A percentile compares a stretch with the other conserved stretches of the same genome.
Evolutionary conservation across 1,139 yeast species (phyloP).

Genomic region (Yamadazyma epiphylla): DNA sequence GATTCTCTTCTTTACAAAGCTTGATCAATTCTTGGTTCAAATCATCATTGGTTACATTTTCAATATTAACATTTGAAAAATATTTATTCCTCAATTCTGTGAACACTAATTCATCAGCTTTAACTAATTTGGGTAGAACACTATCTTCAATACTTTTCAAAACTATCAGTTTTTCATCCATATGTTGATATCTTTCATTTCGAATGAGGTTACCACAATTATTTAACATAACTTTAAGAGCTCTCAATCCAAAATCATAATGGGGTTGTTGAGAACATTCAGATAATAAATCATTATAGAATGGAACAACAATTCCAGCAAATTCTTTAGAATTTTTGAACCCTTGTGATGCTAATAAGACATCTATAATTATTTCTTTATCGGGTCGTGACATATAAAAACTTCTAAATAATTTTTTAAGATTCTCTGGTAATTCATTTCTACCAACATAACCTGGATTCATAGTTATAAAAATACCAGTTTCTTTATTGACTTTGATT

Average conservation of each 20-base stretch:
- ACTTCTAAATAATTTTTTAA: slow-evolving; percentile 73
- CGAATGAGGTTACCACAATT: slow-evolving; percentile 55
- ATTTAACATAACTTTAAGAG: slow-evolving; percentile 63
- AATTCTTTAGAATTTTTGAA: slow-evolving; percentile 47
- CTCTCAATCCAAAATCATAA: slow-evolving; percentile 87
- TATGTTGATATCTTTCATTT: slow-evolving; percentile 2
- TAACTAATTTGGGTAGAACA: slow-evolving; percentile 61
- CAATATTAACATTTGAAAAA: slow-evolving; percentile 18
- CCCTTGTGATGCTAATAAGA: slow-evolving; percentile 70
- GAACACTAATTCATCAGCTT: slow-evolving; percentile 45
- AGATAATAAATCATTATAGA: slow-evolving; percentile 44
- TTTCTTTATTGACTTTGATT: slow-evolving; percentile 41
- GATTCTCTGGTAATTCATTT: slow-evolving; percentile 77
- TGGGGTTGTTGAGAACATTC: slow-evolving; percentile 57
- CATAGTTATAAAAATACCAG: slow-evolving; percentile 87
- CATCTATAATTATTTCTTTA: slow-evolving; percentile 63
- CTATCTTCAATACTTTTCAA: slow-evolving; percentile 55
- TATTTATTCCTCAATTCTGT: slow-evolving; percentile 21
- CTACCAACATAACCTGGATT: slow-evolving; percentile 90
- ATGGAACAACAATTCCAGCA: slow-evolving; percentile 51
- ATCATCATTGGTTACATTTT: slow-evolving; percentile 10
- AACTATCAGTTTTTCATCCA: slow-evolving; percentile 38
- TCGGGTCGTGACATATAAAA: slow-evolving; percentile 79
- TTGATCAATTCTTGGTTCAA: slow-evolving; percentile 14
- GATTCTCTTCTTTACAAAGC: slow-evolving; percentile 15